Percentiles rank a stretch among this genome's conserved stretches.
These are phyloP conservation scores for Cryptosporidium xiaoi DNA, from an alignment of 169 alveolate genomes.

Conservation along the genomic window DNA sequence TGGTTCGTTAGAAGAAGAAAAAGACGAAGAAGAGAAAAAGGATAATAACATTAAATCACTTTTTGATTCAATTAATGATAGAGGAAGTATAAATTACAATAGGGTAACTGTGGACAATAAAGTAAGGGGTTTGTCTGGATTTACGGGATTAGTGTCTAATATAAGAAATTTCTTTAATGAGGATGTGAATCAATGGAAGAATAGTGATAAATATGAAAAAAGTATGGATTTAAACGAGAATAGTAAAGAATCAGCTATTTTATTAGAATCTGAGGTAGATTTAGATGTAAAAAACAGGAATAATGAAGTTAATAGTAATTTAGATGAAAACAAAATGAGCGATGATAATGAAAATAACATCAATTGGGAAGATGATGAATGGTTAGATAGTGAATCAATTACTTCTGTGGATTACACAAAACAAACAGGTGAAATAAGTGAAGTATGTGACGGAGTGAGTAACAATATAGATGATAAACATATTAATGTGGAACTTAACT, in stretches of 20 bases:
- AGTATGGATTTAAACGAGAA: background rate
- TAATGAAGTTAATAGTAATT: slow-evolving; percentile 10
- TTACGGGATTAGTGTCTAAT: slow-evolving; percentile 73
- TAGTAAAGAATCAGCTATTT: background rate
- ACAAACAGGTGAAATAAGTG: too few relatives aligned
- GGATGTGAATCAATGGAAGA: slow-evolving; percentile 42
- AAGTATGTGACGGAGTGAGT: too few relatives aligned
- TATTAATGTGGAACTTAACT: too few relatives aligned
- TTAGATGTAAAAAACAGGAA: background rate
- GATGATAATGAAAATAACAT: background rate
- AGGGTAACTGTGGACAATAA: background rate
- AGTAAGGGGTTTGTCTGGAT: slow-evolving; percentile 61
- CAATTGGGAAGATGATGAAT: slow-evolving; percentile 14
- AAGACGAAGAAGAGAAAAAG: slow-evolving; percentile 50
- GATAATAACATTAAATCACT: slow-evolving; percentile 28
- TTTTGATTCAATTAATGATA: slow-evolving; percentile 50
- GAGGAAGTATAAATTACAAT: background rate
- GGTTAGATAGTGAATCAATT: background rate
- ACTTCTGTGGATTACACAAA: too few relatives aligned
- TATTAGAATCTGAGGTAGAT: background rate
- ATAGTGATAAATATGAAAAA: background rate
- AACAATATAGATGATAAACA: too few relatives aligned
- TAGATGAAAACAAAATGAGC: background rate
- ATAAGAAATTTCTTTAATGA: slow-evolving; percentile 74
- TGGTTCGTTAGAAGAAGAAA: slow-evolving; percentile 61